Evolutionary conservation across 225 moss, liverwort and hornwort species (phyloP).

Genomic region (Neckera pumila): DNA sequence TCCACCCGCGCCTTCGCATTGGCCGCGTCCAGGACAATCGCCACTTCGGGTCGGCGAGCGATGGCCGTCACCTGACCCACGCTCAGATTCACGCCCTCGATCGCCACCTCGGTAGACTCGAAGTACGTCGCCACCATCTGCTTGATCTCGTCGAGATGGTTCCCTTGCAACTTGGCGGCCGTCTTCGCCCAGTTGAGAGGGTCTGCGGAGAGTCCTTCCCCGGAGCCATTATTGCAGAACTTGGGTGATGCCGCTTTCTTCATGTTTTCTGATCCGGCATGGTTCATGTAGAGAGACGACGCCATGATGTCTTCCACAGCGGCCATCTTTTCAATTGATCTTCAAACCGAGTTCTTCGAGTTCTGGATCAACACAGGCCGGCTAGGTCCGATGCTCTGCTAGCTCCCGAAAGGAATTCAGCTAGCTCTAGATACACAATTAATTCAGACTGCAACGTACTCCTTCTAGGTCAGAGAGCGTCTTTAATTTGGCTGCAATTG

Average conservation of each 20-base stretch:
- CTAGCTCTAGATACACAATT: neutral
- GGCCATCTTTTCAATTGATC: neutral
- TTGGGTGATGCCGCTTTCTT: neutral
- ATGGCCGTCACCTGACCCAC: neutral
- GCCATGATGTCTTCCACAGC: neutral
- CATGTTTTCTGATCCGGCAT: neutral
- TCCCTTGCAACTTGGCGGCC: neutral
- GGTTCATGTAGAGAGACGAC: neutral
- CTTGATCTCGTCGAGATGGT: neutral
- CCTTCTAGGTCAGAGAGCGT: neutral
- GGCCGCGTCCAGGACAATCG: neutral
- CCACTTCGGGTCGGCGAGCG: neutral
- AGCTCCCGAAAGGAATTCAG: neutral
- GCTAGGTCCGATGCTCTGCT: no score
- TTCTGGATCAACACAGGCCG: neutral
- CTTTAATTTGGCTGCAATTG: neutral
- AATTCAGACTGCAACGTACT: neutral
- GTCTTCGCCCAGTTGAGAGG: neutral
- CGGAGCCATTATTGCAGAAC: neutral
- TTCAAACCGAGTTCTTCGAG: neutral
- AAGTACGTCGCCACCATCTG: neutral
- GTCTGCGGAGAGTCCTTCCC: neutral
- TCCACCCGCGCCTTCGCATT: slow-evolving; percentile 11
- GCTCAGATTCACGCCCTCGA: neutral
- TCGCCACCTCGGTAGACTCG: neutral